Evolutionary conservation across 139 green algal genomes (phyloP), one percentile per base, ranked within the genome.

Genomic region (Coelastrella sp.): DNA sequence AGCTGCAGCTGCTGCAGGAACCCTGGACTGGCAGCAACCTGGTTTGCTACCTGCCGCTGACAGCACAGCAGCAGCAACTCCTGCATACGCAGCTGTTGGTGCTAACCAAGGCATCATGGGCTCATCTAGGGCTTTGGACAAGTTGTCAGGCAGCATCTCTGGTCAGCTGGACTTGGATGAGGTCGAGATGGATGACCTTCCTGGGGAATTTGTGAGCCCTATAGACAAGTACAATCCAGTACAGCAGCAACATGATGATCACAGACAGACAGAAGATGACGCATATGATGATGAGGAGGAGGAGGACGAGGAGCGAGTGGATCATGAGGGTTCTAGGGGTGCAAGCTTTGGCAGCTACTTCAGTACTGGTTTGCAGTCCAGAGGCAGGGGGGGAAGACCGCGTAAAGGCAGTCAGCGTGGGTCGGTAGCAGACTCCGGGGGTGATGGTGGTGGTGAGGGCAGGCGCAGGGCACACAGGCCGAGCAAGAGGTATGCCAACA

Each of bases 1-100:
- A 58, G 70, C 84, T 58, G 72, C 84, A 63, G 84, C 84, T 57
- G 84, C 61, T 59, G 84, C 84, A 89, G 70, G 66, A 7, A 72
- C 57, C 49, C 57, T 73, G 35, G 22, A 49, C 24, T 63, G 24
- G 49, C 8, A 25, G 65, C 35, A 19, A 7, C 17, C 57, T 68
- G 79, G 49, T 57, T 20, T 15, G 60, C n/a, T n/a, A 20, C 80
- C 56, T 85, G 60, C 83, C 27, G 83, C 63, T 75, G 83, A 63
- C 84, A 57, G 17, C 80, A 19, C 82, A 76, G 65, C 65, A 66
- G 83, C 83, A 66, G 83, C 56, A 14, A 25, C 84, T 63, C 24
- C 68, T 88, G 84, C 60, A 25, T 25, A 17, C 19, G 84, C 24
- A 35, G 20, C 19, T 63, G 84, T 9, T 79, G 84, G n/a, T 57